Evolutionary conservation across 768 basidiomycete species (phyloP).

Genomic region (Lentinula edodes): DNA sequence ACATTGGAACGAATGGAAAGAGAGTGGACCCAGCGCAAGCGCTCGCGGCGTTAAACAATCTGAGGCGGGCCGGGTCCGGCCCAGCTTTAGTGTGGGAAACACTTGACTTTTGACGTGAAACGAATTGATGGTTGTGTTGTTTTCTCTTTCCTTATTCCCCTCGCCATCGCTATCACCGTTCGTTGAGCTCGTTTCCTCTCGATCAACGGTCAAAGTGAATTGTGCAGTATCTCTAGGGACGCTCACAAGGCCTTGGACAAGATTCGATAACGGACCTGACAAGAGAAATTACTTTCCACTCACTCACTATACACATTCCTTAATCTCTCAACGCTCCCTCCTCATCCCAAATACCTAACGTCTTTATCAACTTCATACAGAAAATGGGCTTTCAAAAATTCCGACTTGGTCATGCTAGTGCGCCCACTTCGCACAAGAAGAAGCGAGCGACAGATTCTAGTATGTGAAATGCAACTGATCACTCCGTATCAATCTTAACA

Average conservation of each 20-base stretch:
- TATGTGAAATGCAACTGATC: neutral
- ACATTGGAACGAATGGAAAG: too few species aligned
- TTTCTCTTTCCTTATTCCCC: neutral
- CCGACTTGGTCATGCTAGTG: neutral
- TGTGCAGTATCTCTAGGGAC: neutral
- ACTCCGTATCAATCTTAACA: neutral
- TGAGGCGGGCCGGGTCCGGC: neutral
- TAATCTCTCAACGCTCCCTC: neutral
- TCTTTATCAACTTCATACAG: constrained; percentile 15
- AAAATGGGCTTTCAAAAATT: constrained; percentile 13
- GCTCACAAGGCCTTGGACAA: neutral
- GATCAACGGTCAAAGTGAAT: neutral
- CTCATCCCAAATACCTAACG: neutral
- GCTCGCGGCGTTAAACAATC: too few species aligned
- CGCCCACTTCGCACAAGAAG: neutral
- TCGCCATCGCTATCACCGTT: neutral
- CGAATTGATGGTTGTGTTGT: neutral
- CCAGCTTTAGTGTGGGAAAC: neutral
- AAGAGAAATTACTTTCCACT: neutral
- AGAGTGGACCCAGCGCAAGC: too few species aligned
- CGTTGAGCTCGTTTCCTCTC: neutral
- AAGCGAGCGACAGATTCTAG: neutral
- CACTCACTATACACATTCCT: neutral
- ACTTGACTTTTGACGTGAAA: neutral
- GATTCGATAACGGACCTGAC: neutral